Evolutionary conservation across 2,329 filamentous ascomycete genomes (phyloP), one percentile per base, ranked within the genome.

Genomic region (Zymoseptoria ardabiliae): DNA sequence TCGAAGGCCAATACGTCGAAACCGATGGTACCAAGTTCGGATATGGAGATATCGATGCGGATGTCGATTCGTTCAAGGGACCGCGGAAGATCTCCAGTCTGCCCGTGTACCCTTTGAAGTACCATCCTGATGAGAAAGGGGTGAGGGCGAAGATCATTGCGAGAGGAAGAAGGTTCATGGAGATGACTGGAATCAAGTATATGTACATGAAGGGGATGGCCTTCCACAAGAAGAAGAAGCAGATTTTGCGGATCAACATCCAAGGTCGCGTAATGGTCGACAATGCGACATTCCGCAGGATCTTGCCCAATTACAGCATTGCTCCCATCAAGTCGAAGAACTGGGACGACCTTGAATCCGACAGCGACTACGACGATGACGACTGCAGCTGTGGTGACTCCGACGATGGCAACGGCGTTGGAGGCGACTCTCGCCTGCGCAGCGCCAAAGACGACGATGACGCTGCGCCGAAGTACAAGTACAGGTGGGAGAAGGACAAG

Each of bases 231-330:
- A 87, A 88, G 73, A 90, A 90, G 77, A 87, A 87, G 68, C 78
- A 81, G 60, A 78, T 90, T 13, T 77, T 89, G 70, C 93, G 91
- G 72, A 87, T 95, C 73, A 91, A 91, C 69, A 87, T 96, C 72
- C 90, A 91, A 63, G 89, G 91, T 19, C 86, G 92, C 28, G 82
- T 96, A 63, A 96, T 96, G 91, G 80, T 96, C 22, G 92, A 96
- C 69, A 85, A 90, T 0, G 85, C 85, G 3, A 89, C 89, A 50
- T 91, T 95, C 75, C 85, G 90, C 8, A 84, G 90, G 35, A 89
- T 93, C 72, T 90, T 94, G 65, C 89, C 91, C 0, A 96, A 96
- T 71, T 96, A 96, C 66, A 83, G 83, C 0, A 84, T 93, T 66
- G 90, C 88, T 21, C 80, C 83, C 1, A 85, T 96, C 57, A 86